These are phyloP conservation scores for Microdochium trichocladiopsis DNA, from an alignment of 2,329 filamentous ascomycete genomes.

Conservation along the genomic window DNA sequence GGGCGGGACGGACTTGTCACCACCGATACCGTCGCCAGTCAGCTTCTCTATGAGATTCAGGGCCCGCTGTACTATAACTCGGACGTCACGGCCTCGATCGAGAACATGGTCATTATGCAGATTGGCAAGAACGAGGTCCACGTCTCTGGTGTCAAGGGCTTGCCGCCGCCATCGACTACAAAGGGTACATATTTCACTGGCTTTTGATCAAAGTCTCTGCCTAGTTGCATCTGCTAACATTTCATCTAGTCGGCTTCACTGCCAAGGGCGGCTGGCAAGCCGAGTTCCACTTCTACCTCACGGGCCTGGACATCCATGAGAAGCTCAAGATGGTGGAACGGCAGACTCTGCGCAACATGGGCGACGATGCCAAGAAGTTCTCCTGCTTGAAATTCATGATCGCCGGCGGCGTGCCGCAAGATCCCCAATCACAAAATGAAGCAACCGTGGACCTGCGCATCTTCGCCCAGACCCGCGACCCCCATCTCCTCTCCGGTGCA, in stretches of 20 bases:
- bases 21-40: constrained; percentile 9
- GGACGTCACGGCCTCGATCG: constrained; percentile 22
- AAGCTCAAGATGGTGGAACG: constrained; percentile 32
- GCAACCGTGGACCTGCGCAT: constrained; percentile 32
- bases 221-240: neutral
- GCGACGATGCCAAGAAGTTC: constrained; percentile 20
- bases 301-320: constrained; percentile 12
- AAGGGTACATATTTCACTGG: constrained; percentile 6
- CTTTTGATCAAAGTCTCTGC: neutral
- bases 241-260: constrained; percentile 12
- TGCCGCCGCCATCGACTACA: constrained; percentile 21
- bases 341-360: constrained; percentile 24
- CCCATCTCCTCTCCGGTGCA: constrained; percentile 8
- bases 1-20: constrained; percentile 13
- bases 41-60: constrained; percentile 28
- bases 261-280: constrained; percentile 15
- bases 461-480: constrained; percentile 29
- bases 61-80: constrained; percentile 26
- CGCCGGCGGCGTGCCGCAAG: constrained; percentile 18
- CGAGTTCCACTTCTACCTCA: constrained; percentile 13
- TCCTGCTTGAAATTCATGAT: constrained; percentile 21
- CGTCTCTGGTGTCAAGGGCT: constrained; percentile 24
- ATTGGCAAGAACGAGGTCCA: constrained; percentile 19
- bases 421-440: constrained; percentile 30
- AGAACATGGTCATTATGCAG: constrained; percentile 33